A percentile compares a stretch with the other conserved stretches of the same genome.
phyloP scores from a whole-genome alignment of 257 asterid species.

The Lycium barbarum region DNA sequence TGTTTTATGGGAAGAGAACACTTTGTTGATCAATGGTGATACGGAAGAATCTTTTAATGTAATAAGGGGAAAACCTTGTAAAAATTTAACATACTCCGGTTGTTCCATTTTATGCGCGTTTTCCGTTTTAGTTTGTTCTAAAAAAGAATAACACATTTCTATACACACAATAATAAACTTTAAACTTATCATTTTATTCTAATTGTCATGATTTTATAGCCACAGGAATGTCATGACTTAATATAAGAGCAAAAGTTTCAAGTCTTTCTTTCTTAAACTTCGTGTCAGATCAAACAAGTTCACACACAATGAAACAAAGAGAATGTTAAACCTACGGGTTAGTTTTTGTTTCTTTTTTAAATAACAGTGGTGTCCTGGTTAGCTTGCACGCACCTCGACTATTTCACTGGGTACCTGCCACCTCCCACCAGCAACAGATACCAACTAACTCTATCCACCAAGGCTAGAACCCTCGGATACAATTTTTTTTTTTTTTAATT shows the following conservation, averaged over 20 bases:
- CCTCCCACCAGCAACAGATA: not conserved
- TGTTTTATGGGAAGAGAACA: not conserved
- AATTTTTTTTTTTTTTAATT: not conserved
- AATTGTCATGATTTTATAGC: not conserved
- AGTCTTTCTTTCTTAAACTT: conserved; percentile 3
- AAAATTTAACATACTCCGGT: not conserved
- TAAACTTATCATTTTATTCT: not conserved
- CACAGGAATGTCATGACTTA: not conserved
- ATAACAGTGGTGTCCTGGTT: not conserved
- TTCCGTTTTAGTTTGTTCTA: not conserved
- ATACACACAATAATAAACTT: not conserved
- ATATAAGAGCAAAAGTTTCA: not conserved
- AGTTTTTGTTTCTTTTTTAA: not conserved
- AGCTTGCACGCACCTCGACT: not conserved
- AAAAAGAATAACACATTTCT: not conserved
- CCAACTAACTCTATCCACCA: not conserved
- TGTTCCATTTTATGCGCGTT: not conserved
- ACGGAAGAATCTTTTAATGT: not conserved
- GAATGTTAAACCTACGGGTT: not conserved
- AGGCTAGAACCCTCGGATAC: not conserved
- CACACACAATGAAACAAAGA: not conserved
- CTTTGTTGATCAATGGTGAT: not conserved
- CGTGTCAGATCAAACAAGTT: not conserved
- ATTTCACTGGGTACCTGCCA: not conserved
- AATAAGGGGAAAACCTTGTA: not conserved